phyloP scores from a whole-genome alignment of 805 yeast species.

The Nakazawaea siamensis region DNA sequence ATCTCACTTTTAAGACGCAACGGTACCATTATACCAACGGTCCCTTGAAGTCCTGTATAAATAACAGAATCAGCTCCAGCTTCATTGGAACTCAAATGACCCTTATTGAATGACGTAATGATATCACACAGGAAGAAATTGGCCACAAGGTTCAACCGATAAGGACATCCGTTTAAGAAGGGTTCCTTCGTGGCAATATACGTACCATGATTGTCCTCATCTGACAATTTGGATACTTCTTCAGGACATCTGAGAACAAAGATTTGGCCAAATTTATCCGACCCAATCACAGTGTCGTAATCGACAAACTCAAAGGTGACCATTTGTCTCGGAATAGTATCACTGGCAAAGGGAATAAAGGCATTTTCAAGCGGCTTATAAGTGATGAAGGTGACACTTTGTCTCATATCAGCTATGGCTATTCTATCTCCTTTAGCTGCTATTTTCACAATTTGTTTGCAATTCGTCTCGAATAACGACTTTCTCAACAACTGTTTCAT shows the following conservation, averaged over 20 bases:
- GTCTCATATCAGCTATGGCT: slow-evolving; percentile 63
- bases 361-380: slow-evolving; percentile 38
- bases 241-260: slow-evolving; percentile 57
- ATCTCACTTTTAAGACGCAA: slow-evolving; percentile 54
- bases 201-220: slow-evolving; percentile 39
- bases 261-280: slow-evolving; percentile 82
- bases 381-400: slow-evolving; percentile 51
- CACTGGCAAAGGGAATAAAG: slow-evolving; percentile 65
- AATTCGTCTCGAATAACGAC: slow-evolving; percentile 35
- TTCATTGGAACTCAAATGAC: slow-evolving; percentile 19
- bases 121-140: slow-evolving; percentile 65
- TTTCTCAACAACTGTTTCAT: slow-evolving; percentile 70
- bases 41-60: slow-evolving; percentile 76
- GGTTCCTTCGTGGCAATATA: slow-evolving; percentile 22
- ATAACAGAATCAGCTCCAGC: slow-evolving; percentile 63
- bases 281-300: slow-evolving; percentile 67
- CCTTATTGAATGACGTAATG: slow-evolving; percentile 50
- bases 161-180: slow-evolving; percentile 41
- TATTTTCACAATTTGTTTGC: slow-evolving; percentile 45
- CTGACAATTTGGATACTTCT: slow-evolving; percentile 37
- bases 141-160: slow-evolving; percentile 43
- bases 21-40: slow-evolving; percentile 69
- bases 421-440: slow-evolving; percentile 49
- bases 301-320: slow-evolving; percentile 59
- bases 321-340: slow-evolving; percentile 56